phyloP scores from a whole-genome alignment of 345 rosid genomes.

The rapeseed (Brassica napus) region Da-Ae NC_063434.1:161501-162000 shows the following conservation, averaged over 20 bases:
- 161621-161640: conserved; percentile 1
- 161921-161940: conserved; percentile 95
- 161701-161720: conserved; percentile 14
- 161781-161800: conserved; percentile 63
- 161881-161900: conserved; percentile 79
- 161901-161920: conserved; percentile 90
- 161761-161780: conserved; percentile 65
- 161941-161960: conserved; percentile 86
- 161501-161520: conserved; percentile 23
- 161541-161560: conserved; percentile 24
- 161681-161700: conserved; percentile 22
- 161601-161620: conserved; percentile 9
- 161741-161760: conserved; percentile 63
- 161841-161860: conserved; percentile 80
- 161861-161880: conserved; percentile 82
- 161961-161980: conserved; percentile 82
- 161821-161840: conserved; percentile 94
- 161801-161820: conserved; percentile 86
- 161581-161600: conserved; percentile 34
- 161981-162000: conserved; percentile 96
- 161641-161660: conserved; percentile 1
- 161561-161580: conserved; percentile 10
- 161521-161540: not conserved
- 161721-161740: conserved; percentile 32
- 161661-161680: conserved; percentile 10